Base-by-base conservation (phyloP, 208 protist genomes). In the Wallacemonas sp. region DNA sequence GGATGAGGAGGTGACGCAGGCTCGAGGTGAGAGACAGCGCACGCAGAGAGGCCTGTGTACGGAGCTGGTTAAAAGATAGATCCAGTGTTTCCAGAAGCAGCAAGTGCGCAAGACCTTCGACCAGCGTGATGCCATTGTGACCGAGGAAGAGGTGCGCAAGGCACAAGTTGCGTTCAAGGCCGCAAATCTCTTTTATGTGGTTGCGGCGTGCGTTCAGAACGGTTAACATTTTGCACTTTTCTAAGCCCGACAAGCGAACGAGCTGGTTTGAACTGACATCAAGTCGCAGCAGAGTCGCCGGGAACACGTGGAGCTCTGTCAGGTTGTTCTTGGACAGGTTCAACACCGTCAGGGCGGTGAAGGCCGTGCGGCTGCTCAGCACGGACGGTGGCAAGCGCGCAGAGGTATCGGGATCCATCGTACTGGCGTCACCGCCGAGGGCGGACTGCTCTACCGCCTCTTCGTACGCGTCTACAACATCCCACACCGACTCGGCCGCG, bases 51-150 rank as follows among this genome's bases (percentile, higher is more conserved):
- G 59, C 31, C 42, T 84, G 72, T 30, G 81, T 86, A 26, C 66
- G 70, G 0, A 96, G 69, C 31, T 64, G 47, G 62, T 96, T 96
- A 62, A 84, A 79, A 4, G 80, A 79, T 27, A 96, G 60, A 55
- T 96, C 90, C 36, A 96, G 80, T n/a, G 90, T 96, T 60, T 96
- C 82, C 4, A 95, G 77, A n/a, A 94, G 55, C 30, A 91, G 49
- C 31, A 93, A 70, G 63, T 91, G 90, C 5, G 85, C 82, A 31
- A 96, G 72, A 6, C 85, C 85, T 28, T 89, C 80, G 0, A 93
- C 73, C 1, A 78, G 31, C 3, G 49, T 36, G 39, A 96, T 81
- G n/a, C 58, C 27, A 68, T 96, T 96, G 63, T 83, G 80, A 1
- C 86, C 87, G 9, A 96, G 79, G 54, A 96, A 96, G 34, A 96